These are phyloP conservation scores for Bipolaris zeicola DNA, from an alignment of 2,329 filamentous ascomycete species.

Conservation along the genomic window DNA sequence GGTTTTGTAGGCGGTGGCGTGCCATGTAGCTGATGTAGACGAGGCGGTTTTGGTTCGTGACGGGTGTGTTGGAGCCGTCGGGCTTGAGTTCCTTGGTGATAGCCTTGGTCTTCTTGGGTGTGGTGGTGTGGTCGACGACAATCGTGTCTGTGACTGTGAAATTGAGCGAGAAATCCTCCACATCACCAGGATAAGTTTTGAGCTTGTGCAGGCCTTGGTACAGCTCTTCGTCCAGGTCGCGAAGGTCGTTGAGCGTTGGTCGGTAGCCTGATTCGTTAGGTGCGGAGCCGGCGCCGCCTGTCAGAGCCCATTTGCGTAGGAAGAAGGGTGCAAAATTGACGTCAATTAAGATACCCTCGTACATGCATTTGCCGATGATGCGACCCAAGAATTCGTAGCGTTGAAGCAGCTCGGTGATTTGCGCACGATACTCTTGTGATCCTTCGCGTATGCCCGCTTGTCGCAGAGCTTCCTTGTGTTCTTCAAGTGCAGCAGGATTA, in stretches of 20 bases:
- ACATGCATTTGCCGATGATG: constrained; percentile 93
- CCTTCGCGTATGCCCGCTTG: constrained; percentile 59
- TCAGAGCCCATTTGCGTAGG: constrained; percentile 89
- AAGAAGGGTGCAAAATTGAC: constrained; percentile 95
- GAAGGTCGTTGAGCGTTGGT: constrained; percentile 91
- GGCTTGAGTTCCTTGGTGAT: constrained; percentile 77
- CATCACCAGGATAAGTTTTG: constrained; percentile 84
- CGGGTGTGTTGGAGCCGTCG: constrained; percentile 74
- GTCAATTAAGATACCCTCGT: constrained; percentile 94
- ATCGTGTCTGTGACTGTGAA: constrained; percentile 84
- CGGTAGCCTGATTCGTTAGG: constrained; percentile 76
- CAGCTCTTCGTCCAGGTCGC: constrained; percentile 86
- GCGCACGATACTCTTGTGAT: constrained; percentile 62
- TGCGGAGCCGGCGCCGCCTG: constrained; percentile 66
- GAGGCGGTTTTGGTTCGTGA: constrained; percentile 90
- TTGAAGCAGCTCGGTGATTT: constrained; percentile 66
- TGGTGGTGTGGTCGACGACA: constrained; percentile 40
- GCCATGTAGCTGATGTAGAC: constrained; percentile 95
- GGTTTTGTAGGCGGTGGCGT: constrained; percentile 80
- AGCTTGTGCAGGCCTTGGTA: constrained; percentile 83
- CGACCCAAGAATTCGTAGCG: constrained; percentile 91
- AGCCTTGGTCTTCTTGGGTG: constrained; percentile 58
- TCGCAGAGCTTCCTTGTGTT: constrained; percentile 64
- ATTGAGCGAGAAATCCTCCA: constrained; percentile 79
- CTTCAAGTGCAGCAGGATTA: constrained; percentile 78